Percentiles rank a stretch among this genome's conserved stretches.
Conservation (phyloP, 106 monocot genomes). For the Dioscorea alata region DNA sequence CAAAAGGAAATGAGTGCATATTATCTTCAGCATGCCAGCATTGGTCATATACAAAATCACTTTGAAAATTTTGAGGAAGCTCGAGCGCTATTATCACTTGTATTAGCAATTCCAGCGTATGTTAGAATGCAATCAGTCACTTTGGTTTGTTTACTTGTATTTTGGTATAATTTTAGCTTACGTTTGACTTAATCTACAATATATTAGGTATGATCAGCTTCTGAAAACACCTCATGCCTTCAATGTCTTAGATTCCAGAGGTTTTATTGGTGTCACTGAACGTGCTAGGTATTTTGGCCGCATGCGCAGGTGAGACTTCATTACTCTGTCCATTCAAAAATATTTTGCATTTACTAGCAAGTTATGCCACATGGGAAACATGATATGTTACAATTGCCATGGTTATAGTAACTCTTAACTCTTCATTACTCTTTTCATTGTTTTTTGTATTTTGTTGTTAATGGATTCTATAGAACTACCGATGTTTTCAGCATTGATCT, state of each 20-base stretch:
- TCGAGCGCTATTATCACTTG: slow-evolving; percentile 60
- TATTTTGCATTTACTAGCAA: too few species aligned
- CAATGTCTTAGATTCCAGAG: slow-evolving; percentile 92
- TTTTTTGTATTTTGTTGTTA: too few species aligned
- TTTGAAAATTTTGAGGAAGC: too few species aligned
- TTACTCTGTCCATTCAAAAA: neutral
- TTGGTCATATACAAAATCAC: slow-evolving; percentile 57
- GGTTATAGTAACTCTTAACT: too few species aligned
- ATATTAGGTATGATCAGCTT: slow-evolving; percentile 88
- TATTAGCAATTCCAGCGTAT: slow-evolving; percentile 93
- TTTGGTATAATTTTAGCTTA: neutral
- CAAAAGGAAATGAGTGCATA: slow-evolving; percentile 99
- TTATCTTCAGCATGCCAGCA: slow-evolving; percentile 85
- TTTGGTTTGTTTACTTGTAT: neutral
- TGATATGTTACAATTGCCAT: too few species aligned
- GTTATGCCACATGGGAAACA: too few species aligned
- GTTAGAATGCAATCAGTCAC: slow-evolving; percentile 5
- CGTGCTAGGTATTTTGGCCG: slow-evolving; percentile 97
- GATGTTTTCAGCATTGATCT: too few species aligned
- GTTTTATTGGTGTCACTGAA: slow-evolving; percentile 98
- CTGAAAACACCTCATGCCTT: slow-evolving; percentile 97
- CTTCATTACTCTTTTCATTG: too few species aligned
- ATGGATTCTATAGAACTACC: too few species aligned
- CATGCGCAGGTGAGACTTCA: slow-evolving; percentile 70
- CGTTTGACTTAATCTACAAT: slow-evolving; percentile 10